Evolutionary conservation across 805 yeast genomes (phyloP), one percentile per base, ranked within the genome.

Genomic region (Hanseniaspora pseudoguilliermondii): DNA sequence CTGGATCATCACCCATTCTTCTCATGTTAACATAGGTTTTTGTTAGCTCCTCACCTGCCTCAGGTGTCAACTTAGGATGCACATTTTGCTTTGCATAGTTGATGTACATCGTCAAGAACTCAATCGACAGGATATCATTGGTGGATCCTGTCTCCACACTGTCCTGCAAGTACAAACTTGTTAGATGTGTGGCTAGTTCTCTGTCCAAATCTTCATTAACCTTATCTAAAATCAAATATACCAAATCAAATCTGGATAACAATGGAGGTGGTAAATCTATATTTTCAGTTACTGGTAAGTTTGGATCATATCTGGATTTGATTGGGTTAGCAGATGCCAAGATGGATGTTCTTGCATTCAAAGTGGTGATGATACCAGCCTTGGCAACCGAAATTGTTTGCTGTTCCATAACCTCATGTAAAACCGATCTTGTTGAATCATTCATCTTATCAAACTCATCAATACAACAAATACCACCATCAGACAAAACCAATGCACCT

Each of bases 371-470:
- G 65, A 93, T 93, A 58, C 98, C 98, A 1, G 98, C 98, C 65
- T 93, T 93, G 35, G 98, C 98, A 65, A 93, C 88, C 10, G 97
- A 89, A 46, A 93, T 93, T 0, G 98, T 93, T 69, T 93, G 98
- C 68, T 93, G 98, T 73, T 93, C 98, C 98, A 93, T 93, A 11
- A 93, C 98, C 75, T 93, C 98, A 68, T 93, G 98, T 54, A 93
- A 73, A 11, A 93, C 97, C 9, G 96, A 88, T 64, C 97, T 75
- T 0, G 97, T 91, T 1, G 95, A 73, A 62, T 93, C 97, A 55
- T 84, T 79, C 98, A 93, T 93, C 71, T 93, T 93, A 72, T 93
- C 98, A 66, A 91, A 93, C 74, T 93, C 98, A 74, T 93, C 98
- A 67, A 93, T 93, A 71, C 98, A 93, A 73, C 98, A 93, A 44